Base-by-base conservation (phyloP, 495 filamentous ascomycete species). In the Pseudoneurospora amorphoporcata region DNA sequence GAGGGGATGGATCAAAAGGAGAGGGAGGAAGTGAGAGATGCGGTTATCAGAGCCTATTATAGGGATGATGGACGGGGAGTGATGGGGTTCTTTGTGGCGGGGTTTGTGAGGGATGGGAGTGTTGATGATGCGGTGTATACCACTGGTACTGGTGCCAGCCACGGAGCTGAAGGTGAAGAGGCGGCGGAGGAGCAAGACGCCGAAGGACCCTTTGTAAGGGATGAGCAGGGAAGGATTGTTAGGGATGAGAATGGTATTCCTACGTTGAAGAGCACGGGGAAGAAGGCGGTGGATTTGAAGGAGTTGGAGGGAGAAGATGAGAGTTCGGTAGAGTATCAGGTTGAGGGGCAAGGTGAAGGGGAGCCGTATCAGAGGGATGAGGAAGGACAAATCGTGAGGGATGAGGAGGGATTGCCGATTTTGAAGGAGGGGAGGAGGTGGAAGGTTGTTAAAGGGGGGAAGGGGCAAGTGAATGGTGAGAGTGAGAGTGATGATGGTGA, bases 31-130 rank as follows among this genome's bases (percentile, higher is more conserved):
- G 72, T 84, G 0, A 85, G 91, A 8, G 90, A 94, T 68, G 92
- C 87, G 5, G 98, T 94, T 78, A 88, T 99, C 35, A 82, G 95
- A 70, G 94, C 92, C 70, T 88, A 65, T 65, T 65, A 90, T 75
- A 90, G 93, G 75, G 92, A 90, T 42, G 93, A 92, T 76, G 90
- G 89, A 29, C 88, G 92, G 65, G 94, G 93, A 0, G 76, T 78
- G 16, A 86, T 86, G 84, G 84, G 84, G 0, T 86, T 86, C 72
- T 86, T 86, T 72, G 78, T 86, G 0, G 83, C 79, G 32, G 81
- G 77, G 14, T 86, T 86, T 73, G 82, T 84, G 0, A 78, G 87
- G 42, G 83, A 86, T 41, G 53, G 53, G 0, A 17, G 2, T 0
- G 3, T 65, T 0, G 53, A 65, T 2, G 53, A 65, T 2, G 19